Evolutionary conservation across 129 eudicot genomes (phyloP).

Genomic region (Centrapalus pauciflorus): DNA sequence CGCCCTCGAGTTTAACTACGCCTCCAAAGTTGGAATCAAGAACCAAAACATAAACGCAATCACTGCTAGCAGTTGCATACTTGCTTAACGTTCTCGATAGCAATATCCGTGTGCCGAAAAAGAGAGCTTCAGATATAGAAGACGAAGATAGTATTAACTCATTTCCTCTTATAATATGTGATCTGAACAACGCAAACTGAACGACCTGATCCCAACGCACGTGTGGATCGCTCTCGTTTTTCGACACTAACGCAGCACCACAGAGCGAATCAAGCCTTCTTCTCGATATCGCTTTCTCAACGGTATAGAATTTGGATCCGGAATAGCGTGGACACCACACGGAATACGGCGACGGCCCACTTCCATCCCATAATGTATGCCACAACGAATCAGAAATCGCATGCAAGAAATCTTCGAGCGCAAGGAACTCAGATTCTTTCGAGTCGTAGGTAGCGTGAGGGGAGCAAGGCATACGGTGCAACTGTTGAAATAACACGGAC

Average conservation of each 20-base stretch:
- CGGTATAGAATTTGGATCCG: slow-evolving; percentile 71
- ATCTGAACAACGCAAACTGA: slow-evolving; percentile 59
- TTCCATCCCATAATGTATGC: slow-evolving; percentile 76
- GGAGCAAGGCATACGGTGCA: slow-evolving; percentile 81
- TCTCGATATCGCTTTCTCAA: slow-evolving; percentile 70
- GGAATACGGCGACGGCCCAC: slow-evolving; percentile 49
- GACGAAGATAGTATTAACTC: slow-evolving; percentile 38
- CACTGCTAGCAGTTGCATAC: slow-evolving; percentile 24
- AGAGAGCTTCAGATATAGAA: slow-evolving; percentile 69
- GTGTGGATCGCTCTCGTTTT: slow-evolving; percentile 38
- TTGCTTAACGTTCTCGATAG: slow-evolving; percentile 68
- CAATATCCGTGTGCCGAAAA: slow-evolving; percentile 61
- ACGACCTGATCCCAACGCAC: slow-evolving; percentile 79
- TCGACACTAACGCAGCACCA: slow-evolving; percentile 69
- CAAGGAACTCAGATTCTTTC: slow-evolving; percentile 64
- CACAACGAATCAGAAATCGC: slow-evolving; percentile 71
- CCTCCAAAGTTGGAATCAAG: slow-evolving; percentile 76
- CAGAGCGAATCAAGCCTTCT: slow-evolving; percentile 51
- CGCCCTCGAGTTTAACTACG: slow-evolving; percentile 70
- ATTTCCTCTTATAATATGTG: slow-evolving; percentile 42
- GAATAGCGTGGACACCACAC: slow-evolving; percentile 63
- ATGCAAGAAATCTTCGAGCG: slow-evolving; percentile 81
- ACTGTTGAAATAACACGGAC: slow-evolving; percentile 69
- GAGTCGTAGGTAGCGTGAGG: slow-evolving; percentile 43
- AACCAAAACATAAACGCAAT: slow-evolving; percentile 62